A percentile compares a stretch with the other conserved stretches of the same genome.
phyloP scores from a whole-genome alignment of 331 rosid genomes.

The Acacia concinna region DNA sequence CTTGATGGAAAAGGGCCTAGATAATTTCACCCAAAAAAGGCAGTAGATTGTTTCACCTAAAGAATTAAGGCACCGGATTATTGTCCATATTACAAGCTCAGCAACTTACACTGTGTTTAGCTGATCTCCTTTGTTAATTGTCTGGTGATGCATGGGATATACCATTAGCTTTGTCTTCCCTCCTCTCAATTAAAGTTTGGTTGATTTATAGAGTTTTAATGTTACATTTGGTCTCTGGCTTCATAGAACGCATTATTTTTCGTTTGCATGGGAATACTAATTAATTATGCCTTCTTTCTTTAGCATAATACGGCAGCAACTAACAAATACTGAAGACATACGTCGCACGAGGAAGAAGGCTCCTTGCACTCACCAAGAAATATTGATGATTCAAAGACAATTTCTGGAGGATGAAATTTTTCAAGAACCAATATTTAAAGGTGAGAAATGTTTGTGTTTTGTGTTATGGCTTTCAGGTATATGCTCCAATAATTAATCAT shows the following conservation, averaged over 20 bases:
- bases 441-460: slow-evolving; percentile 43
- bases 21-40: not conserved
- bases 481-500: not conserved
- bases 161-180: not conserved
- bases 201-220: not conserved
- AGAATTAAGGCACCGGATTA: not conserved
- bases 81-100: not conserved
- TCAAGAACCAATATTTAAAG: slow-evolving; percentile 65
- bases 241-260: not conserved
- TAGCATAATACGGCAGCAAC: slow-evolving; percentile 88
- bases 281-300: slow-evolving; percentile 35
- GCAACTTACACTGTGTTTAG: not conserved
- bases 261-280: slow-evolving; percentile 23
- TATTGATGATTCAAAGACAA: slow-evolving; percentile 84
- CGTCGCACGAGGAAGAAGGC: slow-evolving; percentile 93
- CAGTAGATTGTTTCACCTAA: not conserved
- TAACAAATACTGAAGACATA: slow-evolving; percentile 88
- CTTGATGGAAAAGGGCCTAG: not conserved
- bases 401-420: slow-evolving; percentile 80
- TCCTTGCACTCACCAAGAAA: slow-evolving; percentile 85
- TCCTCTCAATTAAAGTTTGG: not conserved
- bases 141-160: slow-evolving; percentile 8
- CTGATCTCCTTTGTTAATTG: slow-evolving; percentile 12
- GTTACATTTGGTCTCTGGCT: not conserved
- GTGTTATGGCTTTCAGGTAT: slow-evolving; percentile 18